A percentile compares a stretch with the other conserved stretches of the same genome.
Conservation (phyloP, 495 filamentous ascomycete species). For the Aspergillus hancockii region DNA sequence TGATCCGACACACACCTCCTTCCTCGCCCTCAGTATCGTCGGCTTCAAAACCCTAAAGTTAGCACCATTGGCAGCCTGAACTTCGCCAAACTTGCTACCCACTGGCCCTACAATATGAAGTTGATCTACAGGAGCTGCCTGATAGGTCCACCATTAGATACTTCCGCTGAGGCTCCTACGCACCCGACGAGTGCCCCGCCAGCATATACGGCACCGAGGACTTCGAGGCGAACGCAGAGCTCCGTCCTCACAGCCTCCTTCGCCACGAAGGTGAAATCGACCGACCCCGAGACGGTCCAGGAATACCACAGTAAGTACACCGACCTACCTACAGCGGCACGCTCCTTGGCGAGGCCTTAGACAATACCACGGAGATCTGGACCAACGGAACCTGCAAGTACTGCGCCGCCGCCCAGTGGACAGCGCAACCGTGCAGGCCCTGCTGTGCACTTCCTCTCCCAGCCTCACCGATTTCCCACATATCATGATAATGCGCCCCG, state of each 20-base stretch:
- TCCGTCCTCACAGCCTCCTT: constrained; percentile 58
- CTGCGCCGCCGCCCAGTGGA: constrained; percentile 76
- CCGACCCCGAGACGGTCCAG: constrained; percentile 51
- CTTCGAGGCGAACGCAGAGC: constrained; percentile 66
- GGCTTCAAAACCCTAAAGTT: constrained; percentile 68
- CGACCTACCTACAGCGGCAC: constrained; percentile 69
- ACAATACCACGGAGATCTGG: constrained; percentile 61
- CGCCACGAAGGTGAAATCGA: constrained; percentile 55
- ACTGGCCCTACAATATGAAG: constrained; percentile 76
- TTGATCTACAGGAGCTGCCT: constrained; percentile 70
- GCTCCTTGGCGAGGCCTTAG: constrained; percentile 62
- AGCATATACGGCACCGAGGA: constrained; percentile 76
- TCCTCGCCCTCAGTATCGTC: constrained; percentile 70
- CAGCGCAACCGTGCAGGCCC: constrained; percentile 67
- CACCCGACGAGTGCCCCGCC: constrained; percentile 59
- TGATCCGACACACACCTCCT: constrained; percentile 67
- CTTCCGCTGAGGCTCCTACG: constrained; percentile 56
- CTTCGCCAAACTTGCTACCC: constrained; percentile 67
- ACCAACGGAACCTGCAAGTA: constrained; percentile 70
- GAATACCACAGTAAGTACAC: constrained; percentile 65
- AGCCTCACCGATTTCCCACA: constrained; percentile 65
- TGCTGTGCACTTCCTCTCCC: constrained; percentile 57
- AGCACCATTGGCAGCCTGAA: constrained; percentile 63
- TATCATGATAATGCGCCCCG: constrained; percentile 73
- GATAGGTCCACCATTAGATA: constrained; percentile 66